Evolutionary conservation across 495 filamentous ascomycete species (phyloP).

Genomic region (Aspergillus egyptiacus): DNA sequence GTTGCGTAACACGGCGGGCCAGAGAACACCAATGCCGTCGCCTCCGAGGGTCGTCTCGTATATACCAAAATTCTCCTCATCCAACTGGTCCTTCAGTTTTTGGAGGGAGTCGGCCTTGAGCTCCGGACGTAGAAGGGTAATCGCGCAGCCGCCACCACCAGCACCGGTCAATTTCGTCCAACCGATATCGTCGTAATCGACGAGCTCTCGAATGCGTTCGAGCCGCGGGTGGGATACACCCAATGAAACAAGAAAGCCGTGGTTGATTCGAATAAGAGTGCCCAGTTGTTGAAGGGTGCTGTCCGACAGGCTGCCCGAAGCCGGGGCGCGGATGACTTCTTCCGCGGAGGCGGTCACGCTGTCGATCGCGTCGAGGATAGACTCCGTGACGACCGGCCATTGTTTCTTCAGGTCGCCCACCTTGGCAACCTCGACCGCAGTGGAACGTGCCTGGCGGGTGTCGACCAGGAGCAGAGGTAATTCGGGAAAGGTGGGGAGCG

Average conservation of each 20-base stretch:
- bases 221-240: constrained; percentile 92
- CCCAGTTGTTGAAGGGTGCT: constrained; percentile 64
- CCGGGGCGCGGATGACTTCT: constrained; percentile 57
- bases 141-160: constrained; percentile 90
- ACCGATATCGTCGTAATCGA: constrained; percentile 83
- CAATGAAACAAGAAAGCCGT: constrained; percentile 78
- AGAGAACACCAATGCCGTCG: constrained; percentile 87
- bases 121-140: constrained; percentile 75
- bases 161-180: constrained; percentile 97
- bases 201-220: constrained; percentile 85
- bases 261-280: constrained; percentile 85
- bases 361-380: constrained; percentile 77
- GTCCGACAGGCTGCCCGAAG: constrained; percentile 54
- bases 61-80: constrained; percentile 69
- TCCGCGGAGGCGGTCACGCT: constrained; percentile 70
- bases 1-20: constrained; percentile 78
- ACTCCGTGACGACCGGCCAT: constrained; percentile 66
- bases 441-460: constrained; percentile 77
- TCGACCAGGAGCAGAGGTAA: constrained; percentile 85
- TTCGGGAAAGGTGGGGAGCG: constrained; percentile 79
- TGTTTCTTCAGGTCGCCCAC: constrained; percentile 63
- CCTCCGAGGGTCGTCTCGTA: constrained; percentile 86
- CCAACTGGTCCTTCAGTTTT: constrained; percentile 59
- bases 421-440: constrained; percentile 76
- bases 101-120: constrained; percentile 45